Conservation (phyloP, 331 rosid species). For the Acacia concinna region DNA sequence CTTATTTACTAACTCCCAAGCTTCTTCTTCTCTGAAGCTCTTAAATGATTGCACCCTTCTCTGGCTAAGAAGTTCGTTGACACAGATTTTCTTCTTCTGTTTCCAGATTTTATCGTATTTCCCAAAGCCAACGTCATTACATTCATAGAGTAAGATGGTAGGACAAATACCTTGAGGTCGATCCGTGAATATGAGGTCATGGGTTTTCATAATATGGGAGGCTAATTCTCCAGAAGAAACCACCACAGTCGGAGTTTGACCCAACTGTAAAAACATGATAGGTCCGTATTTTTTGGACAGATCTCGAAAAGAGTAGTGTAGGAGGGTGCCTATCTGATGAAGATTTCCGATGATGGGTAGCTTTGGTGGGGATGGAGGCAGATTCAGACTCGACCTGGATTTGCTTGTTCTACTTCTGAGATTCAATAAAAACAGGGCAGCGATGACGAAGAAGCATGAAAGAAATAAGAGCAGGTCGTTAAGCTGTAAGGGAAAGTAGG, state of each 20-base stretch:
- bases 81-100: not conserved
- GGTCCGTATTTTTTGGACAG: constrained; percentile 42
- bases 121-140: not conserved
- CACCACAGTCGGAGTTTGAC: constrained; percentile 17
- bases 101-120: not conserved
- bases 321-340: constrained; percentile 48
- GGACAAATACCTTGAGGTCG: not conserved
- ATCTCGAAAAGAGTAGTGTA: constrained; percentile 36
- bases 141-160: not conserved
- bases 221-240: not conserved
- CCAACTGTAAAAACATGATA: constrained; percentile 35
- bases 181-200: not conserved
- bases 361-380: constrained; percentile 43
- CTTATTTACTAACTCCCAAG: not conserved
- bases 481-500: too few relatives aligned
- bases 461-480: too few relatives aligned
- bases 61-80: not conserved
- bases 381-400: not conserved
- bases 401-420: not conserved
- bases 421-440: not conserved
- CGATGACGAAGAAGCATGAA: not conserved
- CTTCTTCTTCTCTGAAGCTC: not conserved
- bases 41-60: not conserved
- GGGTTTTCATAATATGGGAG: too few relatives aligned
- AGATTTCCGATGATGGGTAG: constrained; percentile 53